A percentile compares a stretch with the other conserved stretches of the same genome.
Evolutionary conservation across 768 basidiomycete genomes (phyloP).

Genomic region (Suillus bovinus): DNA sequence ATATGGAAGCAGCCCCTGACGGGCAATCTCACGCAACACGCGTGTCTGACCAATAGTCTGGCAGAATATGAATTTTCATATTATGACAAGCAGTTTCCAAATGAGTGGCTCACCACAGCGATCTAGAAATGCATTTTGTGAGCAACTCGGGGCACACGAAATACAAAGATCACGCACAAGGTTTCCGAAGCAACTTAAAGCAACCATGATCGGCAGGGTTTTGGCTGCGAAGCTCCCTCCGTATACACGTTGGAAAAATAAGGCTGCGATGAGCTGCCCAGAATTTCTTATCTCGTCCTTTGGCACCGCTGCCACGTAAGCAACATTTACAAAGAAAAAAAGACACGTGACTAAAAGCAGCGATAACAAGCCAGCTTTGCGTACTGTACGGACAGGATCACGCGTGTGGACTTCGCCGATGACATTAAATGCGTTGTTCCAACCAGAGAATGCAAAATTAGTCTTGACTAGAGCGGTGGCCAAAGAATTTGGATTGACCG

Average conservation of each 20-base stretch:
- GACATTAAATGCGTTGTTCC: constrained; percentile 47
- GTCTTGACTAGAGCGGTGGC: constrained; percentile 30
- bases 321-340: constrained; percentile 48
- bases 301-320: constrained; percentile 42
- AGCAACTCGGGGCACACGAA: not conserved
- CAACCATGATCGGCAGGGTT: constrained; percentile 40
- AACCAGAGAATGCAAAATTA: constrained; percentile 31
- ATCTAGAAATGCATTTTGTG: not conserved
- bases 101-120: not conserved
- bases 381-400: constrained; percentile 47
- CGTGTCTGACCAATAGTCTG: constrained; percentile 43
- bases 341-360: constrained; percentile 45
- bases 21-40: constrained; percentile 50
- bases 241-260: constrained; percentile 54
- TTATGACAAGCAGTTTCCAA: not conserved
- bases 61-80: not conserved
- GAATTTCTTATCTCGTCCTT: constrained; percentile 43
- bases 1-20: constrained; percentile 55
- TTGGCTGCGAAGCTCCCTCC: constrained; percentile 37
- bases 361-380: constrained; percentile 43
- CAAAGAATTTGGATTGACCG: constrained; percentile 23
- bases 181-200: constrained; percentile 43
- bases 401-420: constrained; percentile 38
- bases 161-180: constrained; percentile 26
- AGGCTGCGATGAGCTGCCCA: constrained; percentile 45